A percentile compares a stretch with the other conserved stretches of the same genome.
Conservation (phyloP, 306 rosid genomes). For the Cucumis melo region DNA sequence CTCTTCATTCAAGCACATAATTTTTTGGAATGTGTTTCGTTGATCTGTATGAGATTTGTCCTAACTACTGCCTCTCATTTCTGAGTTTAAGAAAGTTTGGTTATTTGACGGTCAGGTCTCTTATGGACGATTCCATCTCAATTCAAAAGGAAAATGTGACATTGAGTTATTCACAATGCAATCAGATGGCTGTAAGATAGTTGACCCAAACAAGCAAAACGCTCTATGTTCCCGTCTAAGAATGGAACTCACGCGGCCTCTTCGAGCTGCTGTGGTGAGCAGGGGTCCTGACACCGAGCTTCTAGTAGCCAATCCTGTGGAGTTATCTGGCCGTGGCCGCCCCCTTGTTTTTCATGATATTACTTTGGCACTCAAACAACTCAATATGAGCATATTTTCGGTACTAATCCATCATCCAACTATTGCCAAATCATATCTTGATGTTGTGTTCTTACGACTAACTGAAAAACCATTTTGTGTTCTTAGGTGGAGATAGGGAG, state of each 20-base stretch:
- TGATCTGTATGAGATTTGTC: not conserved
- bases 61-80: not conserved
- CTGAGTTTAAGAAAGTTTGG: not conserved
- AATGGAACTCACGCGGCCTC: conserved; percentile 42
- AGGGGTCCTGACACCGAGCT: conserved; percentile 52
- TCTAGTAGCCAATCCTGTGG: conserved; percentile 51
- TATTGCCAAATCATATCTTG: not conserved
- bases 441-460: not conserved
- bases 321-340: conserved; percentile 46
- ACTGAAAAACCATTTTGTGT: not conserved
- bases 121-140: conserved; percentile 33
- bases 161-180: conserved; percentile 37
- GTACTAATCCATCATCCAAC: conserved; percentile 11
- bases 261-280: conserved; percentile 35
- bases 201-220: conserved; percentile 30
- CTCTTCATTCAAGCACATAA: not conserved
- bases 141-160: conserved; percentile 29
- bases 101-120: conserved; percentile 20
- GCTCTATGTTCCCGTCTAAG: conserved; percentile 32
- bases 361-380: conserved; percentile 34
- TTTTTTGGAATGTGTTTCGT: not conserved
- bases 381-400: conserved; percentile 28
- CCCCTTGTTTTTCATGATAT: conserved; percentile 45
- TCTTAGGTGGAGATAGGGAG: conserved; percentile 42
- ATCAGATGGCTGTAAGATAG: conserved; percentile 35